A percentile compares a stretch with the other conserved stretches of the same genome.
These are phyloP conservation scores for Clarireedia hainanense DNA, from an alignment of 2,329 filamentous ascomycete species.

Conservation along the genomic window DNA sequence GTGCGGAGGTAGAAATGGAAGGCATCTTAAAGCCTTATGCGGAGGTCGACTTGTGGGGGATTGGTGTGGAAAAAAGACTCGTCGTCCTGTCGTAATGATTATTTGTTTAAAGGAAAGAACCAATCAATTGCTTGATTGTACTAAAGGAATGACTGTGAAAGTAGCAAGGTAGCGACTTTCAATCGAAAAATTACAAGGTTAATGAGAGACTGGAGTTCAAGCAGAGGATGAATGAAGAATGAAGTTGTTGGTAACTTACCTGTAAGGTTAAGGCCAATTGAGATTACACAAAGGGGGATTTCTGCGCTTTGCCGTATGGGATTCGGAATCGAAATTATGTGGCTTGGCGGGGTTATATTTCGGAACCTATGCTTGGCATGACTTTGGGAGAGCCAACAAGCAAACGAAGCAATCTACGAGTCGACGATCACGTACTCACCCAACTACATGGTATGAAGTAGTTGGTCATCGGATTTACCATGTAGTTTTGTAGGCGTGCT, in stretches of 20 bases:
- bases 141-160: background rate
- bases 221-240: background rate
- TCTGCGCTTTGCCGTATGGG: background rate
- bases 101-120: background rate
- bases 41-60: constrained; percentile 4
- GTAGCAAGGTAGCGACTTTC: background rate
- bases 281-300: background rate
- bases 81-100: background rate
- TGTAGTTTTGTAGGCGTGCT: no score
- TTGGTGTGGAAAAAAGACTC: background rate
- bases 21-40: background rate
- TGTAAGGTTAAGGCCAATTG: background rate
- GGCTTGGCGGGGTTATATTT: constrained; percentile 2
- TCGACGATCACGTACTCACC: no score
- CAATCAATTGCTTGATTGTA: background rate
- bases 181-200: background rate
- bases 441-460: no score
- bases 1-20: no score
- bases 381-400: background rate
- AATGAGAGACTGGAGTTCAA: background rate
- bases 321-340: constrained; percentile 1
- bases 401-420: no score
- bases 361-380: background rate
- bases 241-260: constrained; percentile 1
- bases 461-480: no score